Conservation (phyloP, 805 yeast species). For the Metschnikowia gelsemii region DNA sequence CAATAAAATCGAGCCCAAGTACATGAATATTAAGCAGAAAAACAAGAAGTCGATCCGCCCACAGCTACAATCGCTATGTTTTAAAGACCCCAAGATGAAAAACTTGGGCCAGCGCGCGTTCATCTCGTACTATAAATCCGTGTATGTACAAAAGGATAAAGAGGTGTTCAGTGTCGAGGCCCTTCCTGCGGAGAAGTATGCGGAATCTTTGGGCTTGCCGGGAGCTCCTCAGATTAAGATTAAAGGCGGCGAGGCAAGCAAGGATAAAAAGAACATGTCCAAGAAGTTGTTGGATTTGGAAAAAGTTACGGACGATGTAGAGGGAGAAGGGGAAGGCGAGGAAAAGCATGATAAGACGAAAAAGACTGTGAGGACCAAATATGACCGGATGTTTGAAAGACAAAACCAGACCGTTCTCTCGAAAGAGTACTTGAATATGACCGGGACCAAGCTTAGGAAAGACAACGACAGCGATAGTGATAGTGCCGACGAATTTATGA, state of each 20-base stretch:
- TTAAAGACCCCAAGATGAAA: constrained; percentile 87
- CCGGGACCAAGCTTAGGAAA: constrained; percentile 40
- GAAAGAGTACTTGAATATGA: constrained; percentile 79
- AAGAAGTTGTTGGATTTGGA: constrained; percentile 62
- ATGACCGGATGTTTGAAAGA: constrained; percentile 94
- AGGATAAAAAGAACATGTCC: constrained; percentile 78
- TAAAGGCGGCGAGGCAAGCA: constrained; percentile 53
- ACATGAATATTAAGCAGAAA: constrained; percentile 70
- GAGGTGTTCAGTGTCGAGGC: constrained; percentile 76
- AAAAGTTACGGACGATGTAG: too few species aligned
- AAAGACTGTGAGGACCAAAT: constrained; percentile 66
- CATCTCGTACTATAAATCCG: constrained; percentile 82
- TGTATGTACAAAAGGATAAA: constrained; percentile 84
- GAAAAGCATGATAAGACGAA: constrained; percentile 45
- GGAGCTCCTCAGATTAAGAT: constrained; percentile 94
- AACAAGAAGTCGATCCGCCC: constrained; percentile 73
- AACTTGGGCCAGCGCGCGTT: constrained; percentile 95
- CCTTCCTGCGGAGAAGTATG: constrained; percentile 79
- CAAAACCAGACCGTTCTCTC: constrained; percentile 88
- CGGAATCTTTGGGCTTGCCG: constrained; percentile 87
- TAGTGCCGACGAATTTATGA: constrained; percentile 67
- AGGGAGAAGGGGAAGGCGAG: constrained; percentile 61
- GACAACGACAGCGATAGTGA: constrained; percentile 45
- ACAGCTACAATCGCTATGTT: constrained; percentile 85
- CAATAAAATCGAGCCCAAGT: constrained; percentile 66